phyloP scores from a whole-genome alignment of 2,329 filamentous ascomycete genomes.

The Talaromyces rugulosus region DNA sequence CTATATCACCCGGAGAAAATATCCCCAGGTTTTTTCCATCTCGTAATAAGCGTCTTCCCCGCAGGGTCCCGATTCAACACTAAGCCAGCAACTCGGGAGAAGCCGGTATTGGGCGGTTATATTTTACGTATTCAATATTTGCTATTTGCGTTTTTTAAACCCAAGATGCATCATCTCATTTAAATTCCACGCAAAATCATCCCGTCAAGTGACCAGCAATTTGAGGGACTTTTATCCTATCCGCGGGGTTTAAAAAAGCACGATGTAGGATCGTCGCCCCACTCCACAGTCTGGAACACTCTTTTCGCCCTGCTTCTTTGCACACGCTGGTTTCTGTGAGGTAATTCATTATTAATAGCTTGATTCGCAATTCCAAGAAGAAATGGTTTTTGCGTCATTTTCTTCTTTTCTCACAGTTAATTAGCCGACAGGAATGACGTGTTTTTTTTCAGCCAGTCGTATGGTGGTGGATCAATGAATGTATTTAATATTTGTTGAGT shows the following conservation, averaged over 20 bases:
- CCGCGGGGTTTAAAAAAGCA: background rate
- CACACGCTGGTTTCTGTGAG: background rate
- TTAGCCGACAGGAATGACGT: background rate
- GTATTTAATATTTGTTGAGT: background rate
- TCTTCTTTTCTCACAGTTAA: background rate
- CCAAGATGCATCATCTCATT: background rate
- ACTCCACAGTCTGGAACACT: slow-evolving; percentile 8
- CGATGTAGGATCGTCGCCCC: slow-evolving; percentile 9
- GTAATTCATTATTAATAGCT: slow-evolving; percentile 2
- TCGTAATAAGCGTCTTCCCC: background rate
- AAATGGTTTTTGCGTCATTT: background rate
- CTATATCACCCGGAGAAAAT: background rate
- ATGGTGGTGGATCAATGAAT: background rate
- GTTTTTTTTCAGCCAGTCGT: background rate
- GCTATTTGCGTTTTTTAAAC: background rate
- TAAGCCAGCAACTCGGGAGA: background rate
- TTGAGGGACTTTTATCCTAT: background rate
- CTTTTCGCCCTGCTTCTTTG: background rate
- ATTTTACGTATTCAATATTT: background rate
- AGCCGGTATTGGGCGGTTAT: background rate
- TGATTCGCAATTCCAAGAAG: background rate
- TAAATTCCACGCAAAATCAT: background rate
- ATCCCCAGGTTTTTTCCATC: background rate
- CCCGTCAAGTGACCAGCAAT: background rate
- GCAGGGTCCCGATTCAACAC: background rate